Base-by-base conservation (phyloP, 2,329 filamentous ascomycete genomes). In the Colletotrichum sp. region DNA sequence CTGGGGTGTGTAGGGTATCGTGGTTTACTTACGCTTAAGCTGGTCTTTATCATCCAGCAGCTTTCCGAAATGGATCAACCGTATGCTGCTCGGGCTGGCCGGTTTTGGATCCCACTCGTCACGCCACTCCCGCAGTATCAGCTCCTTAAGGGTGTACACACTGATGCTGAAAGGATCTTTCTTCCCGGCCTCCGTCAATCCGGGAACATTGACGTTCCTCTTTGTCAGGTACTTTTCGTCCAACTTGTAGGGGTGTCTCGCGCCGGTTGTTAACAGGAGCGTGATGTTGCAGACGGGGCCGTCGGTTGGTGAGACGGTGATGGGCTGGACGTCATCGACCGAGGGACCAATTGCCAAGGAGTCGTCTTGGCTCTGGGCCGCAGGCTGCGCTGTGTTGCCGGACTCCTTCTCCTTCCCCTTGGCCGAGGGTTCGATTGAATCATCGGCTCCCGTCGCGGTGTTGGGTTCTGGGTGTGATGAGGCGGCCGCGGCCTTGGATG, bases 91-190 rank as follows among this genome's bases (percentile, higher is more conserved):
- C 13, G 96, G 96, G 81, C 95, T 97, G 30, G 94, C 92, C 2
- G 96, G 96, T 81, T 94, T 93, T 18, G 92, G 87, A 81, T 98
- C 96, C 96, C 96, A 98, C 82, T 98, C 95, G 80, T 93, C 93
- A 79, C 95, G 90, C 96, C 96, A 98, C 83, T 98, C 96, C 80
- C 95, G 90, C 87, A 97, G 91, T 82, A 98, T 98, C 81, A 98
- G 87, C 86, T 98, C 96, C 85, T 98, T 98, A 78, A 98, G 87
- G 4, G 95, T 98, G 83, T 98, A 98, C 66, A 98, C 94, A 79
- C 95, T 98, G 85, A 98, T 95, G 82, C 93, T 94, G 82, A 95
- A 96, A 1, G 96, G 96, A 81, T 98, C 95, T 78, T 91, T 89
- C 76, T 85, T 88, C 36, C 92, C 92, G 30, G 84, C 82, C 74